Evolutionary conservation across 164 flowering plant genomes (phyloP).

Genomic region (Sextonia rubra): DNA sequence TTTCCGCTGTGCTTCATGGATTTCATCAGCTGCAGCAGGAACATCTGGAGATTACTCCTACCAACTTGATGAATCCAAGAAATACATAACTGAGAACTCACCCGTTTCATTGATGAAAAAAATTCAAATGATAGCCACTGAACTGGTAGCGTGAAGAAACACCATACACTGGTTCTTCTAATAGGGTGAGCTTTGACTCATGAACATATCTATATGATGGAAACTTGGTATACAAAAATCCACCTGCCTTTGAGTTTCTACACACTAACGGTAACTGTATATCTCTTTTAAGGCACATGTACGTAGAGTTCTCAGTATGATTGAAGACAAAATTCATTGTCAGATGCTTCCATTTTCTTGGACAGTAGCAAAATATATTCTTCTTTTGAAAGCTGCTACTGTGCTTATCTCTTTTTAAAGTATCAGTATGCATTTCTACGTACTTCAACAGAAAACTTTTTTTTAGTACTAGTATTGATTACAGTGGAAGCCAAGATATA

Average conservation of each 20-base stretch:
- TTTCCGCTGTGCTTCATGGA: slow-evolving; percentile 25
- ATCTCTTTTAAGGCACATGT: background rate
- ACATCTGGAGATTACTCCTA: background rate
- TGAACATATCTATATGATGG: background rate
- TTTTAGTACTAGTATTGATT: no score
- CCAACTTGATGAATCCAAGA: background rate
- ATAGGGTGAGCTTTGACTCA: background rate
- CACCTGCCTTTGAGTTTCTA: background rate
- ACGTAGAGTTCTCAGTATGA: background rate
- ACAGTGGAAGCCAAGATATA: no score
- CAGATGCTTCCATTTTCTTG: background rate
- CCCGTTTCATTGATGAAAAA: background rate
- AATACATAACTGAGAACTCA: background rate
- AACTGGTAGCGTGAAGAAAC: no score
- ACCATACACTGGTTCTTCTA: background rate
- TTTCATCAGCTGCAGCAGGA: slow-evolving; percentile 36
- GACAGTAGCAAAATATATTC: background rate
- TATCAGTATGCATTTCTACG: no score
- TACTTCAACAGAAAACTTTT: no score
- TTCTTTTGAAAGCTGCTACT: no score
- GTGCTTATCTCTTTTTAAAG: no score
- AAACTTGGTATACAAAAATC: no score
- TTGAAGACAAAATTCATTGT: background rate
- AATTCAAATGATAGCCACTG: no score
- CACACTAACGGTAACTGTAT: background rate